Evolutionary conservation across 495 filamentous ascomycete species (phyloP).

Genomic region (Cercophora scortea): DNA sequence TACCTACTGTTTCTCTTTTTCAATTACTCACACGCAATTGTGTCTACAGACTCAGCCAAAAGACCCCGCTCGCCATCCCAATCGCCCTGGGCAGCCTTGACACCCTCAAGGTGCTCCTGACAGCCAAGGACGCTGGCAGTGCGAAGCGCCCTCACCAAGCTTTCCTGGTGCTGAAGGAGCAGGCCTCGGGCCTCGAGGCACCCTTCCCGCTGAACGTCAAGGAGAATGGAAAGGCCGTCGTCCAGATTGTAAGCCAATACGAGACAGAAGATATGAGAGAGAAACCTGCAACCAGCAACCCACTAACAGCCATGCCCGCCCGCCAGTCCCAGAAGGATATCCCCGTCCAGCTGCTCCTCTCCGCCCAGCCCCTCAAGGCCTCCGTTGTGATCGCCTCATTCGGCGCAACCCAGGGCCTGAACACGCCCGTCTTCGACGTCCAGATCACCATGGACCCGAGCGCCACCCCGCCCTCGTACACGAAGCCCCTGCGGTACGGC

Average conservation of each 20-base stretch:
- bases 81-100: slow-evolving; percentile 61
- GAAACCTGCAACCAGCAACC: too few species aligned
- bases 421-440: slow-evolving; percentile 62
- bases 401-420: slow-evolving; percentile 60
- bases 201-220: slow-evolving; percentile 81
- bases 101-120: slow-evolving; percentile 73
- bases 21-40: neutral
- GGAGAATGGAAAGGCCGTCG: slow-evolving; percentile 74
- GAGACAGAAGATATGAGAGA: neutral
- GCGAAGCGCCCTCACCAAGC: slow-evolving; percentile 86
- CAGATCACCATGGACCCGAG: slow-evolving; percentile 47
- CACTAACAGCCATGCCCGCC: neutral
- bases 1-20: neutral
- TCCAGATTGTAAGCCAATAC: slow-evolving; percentile 59
- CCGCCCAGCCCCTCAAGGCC: slow-evolving; percentile 59
- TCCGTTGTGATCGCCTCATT: slow-evolving; percentile 82
- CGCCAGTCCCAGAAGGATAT: slow-evolving; percentile 63
- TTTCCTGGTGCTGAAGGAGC: slow-evolving; percentile 75
- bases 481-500: slow-evolving; percentile 69
- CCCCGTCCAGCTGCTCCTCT: slow-evolving; percentile 69
- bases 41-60: slow-evolving; percentile 50
- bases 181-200: slow-evolving; percentile 70
- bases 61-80: slow-evolving; percentile 54
- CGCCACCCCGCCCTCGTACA: slow-evolving; percentile 50
- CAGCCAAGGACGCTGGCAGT: slow-evolving; percentile 68